A percentile compares a stretch with the other conserved stretches of the same genome.
phyloP scores from a whole-genome alignment of 371 early-diverging fungal genomes.

The Amoeboaphelidium occidentale region DNA sequence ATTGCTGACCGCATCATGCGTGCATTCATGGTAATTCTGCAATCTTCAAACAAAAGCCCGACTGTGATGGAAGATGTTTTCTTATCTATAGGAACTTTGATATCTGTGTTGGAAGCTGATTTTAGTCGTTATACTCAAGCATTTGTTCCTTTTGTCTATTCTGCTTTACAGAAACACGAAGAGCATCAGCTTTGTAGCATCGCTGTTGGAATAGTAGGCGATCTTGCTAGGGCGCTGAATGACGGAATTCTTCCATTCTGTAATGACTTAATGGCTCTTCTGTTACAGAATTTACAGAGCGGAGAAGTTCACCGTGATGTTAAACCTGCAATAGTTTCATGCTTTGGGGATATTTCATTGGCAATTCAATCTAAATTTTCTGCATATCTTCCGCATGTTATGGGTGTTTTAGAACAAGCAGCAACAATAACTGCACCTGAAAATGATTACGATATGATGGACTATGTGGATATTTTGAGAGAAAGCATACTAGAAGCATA shows the following conservation, averaged over 20 bases:
- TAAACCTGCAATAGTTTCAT: slow-evolving; percentile 74
- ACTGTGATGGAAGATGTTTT: slow-evolving; percentile 81
- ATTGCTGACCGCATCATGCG: slow-evolving; percentile 73
- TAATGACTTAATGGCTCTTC: slow-evolving; percentile 52
- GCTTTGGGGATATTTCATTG: slow-evolving; percentile 92
- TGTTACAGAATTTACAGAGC: slow-evolving; percentile 47
- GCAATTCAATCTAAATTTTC: slow-evolving; percentile 73
- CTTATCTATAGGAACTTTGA: slow-evolving; percentile 62
- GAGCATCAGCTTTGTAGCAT: slow-evolving; percentile 69
- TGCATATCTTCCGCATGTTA: slow-evolving; percentile 45
- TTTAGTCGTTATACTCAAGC: slow-evolving; percentile 62
- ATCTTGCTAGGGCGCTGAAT: slow-evolving; percentile 62
- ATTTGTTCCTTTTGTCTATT: slow-evolving; percentile 52
- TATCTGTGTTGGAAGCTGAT: slow-evolving; percentile 39
- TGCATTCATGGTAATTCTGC: slow-evolving; percentile 32
- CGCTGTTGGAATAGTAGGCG: slow-evolving; percentile 80
- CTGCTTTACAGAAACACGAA: slow-evolving; percentile 59
- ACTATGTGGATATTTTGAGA: slow-evolving; percentile 53
- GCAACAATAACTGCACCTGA: slow-evolving; percentile 22
- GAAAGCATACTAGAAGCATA: slow-evolving; percentile 80
- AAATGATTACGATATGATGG: slow-evolving; percentile 46
- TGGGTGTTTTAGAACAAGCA: slow-evolving; percentile 65
- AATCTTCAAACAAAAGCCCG: slow-evolving; percentile 37
- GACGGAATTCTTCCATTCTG: slow-evolving; percentile 41
- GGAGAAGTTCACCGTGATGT: slow-evolving; percentile 52